Base-by-base conservation (phyloP, 2,329 filamentous ascomycete species). In the Huntiella abstrusa region DNA sequence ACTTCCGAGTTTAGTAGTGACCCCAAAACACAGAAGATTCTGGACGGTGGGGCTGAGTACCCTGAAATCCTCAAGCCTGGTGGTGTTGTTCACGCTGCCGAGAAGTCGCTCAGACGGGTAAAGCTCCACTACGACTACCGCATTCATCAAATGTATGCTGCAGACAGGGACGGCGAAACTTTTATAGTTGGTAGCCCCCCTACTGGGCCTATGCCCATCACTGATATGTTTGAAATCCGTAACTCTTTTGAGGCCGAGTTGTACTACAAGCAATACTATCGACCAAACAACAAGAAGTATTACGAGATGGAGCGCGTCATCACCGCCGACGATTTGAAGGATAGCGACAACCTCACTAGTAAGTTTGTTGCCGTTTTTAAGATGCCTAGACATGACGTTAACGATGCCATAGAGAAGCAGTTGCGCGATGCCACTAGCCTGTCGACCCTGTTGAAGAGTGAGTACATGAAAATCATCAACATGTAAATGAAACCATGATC, bases 131-230 rank as follows among this genome's bases (percentile, higher is more conserved):
- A 33, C 28, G 45, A 42, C 11, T 35, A 45, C 19, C 43, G 39
- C 11, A 15, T 49, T 4, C 47, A 46, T 38, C 39, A 36, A 12
- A 49, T 49, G 43, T 41, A 46, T 3, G 40, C 43, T 33, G 47
- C 43, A n/a, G 47, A 49, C 19, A 40, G 47, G 17, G 47, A 49
- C 36, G 47, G 43, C 22, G 43, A 41, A 11, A 49, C 36, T 16
- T 49, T 49, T 15, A 43, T 46, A 33, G 45, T 49, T 43, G 47
- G 47, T 11, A 43, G 42, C 10, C 47, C 47, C n/a, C 43, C 41
- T 16, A 34, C 43, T 22, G 40, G 43, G 13, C 28, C 35, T 5
- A 39, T 44, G 1, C 47, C 45, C 28, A 12, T 46, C n/a, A 44
- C 47, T 5, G 47, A 44, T 33, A 44, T 37, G n/a, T 43, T 40